phyloP scores from a whole-genome alignment of 192 early-diverging fungal genomes.

The Podila horticola region DNA sequence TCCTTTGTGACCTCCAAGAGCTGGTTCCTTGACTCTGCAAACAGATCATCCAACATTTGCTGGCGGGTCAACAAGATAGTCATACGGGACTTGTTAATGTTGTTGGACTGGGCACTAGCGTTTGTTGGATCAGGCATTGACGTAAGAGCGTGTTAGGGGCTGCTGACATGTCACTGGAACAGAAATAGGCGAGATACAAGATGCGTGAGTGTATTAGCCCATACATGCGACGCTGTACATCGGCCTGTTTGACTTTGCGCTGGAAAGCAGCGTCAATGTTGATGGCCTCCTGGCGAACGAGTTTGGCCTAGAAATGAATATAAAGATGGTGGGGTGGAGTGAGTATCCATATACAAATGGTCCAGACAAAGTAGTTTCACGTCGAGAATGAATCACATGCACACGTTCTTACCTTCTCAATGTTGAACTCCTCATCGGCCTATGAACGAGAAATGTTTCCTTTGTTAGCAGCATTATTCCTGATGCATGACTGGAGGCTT shows the following conservation, averaged over 20 bases:
- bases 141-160: background rate
- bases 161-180: slow-evolving; percentile 5
- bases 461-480: no score
- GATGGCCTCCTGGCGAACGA: slow-evolving; percentile 96
- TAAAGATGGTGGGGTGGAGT: no score
- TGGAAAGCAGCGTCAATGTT: slow-evolving; percentile 96
- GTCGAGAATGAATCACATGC: background rate
- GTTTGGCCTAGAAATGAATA: slow-evolving; percentile 78
- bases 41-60: slow-evolving; percentile 84
- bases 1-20: slow-evolving; percentile 71
- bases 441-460: slow-evolving; percentile 30
- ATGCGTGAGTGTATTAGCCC: background rate
- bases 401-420: slow-evolving; percentile 82
- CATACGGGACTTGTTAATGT: slow-evolving; percentile 96
- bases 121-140: background rate
- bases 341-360: no score
- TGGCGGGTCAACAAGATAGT: slow-evolving; percentile 90
- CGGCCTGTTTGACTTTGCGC: slow-evolving; percentile 97
- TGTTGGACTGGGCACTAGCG: slow-evolving; percentile 88
- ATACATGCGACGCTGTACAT: slow-evolving; percentile 95
- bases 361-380: background rate
- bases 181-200: background rate
- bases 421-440: slow-evolving; percentile 99
- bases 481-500: background rate
- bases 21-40: slow-evolving; percentile 72